Percentiles rank a stretch among this genome's conserved stretches.
phyloP scores from a whole-genome alignment of 148 eudicot genomes.

The Rheum nobile region DNA sequence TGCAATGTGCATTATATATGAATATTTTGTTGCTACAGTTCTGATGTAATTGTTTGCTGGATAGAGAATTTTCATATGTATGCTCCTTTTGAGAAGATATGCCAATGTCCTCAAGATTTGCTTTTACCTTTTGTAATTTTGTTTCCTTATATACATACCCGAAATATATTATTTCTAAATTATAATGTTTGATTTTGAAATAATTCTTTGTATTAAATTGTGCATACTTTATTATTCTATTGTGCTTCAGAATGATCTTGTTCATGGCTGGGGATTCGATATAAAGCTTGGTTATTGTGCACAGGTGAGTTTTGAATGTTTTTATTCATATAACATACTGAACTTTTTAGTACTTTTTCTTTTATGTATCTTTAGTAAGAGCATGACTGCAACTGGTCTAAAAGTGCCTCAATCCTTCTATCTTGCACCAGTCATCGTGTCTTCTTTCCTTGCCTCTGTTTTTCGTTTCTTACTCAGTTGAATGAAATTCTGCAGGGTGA shows the following conservation, averaged over 20 bases:
- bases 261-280: slow-evolving; percentile 99
- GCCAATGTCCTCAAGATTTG: background rate
- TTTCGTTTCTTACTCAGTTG: background rate
- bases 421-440: background rate
- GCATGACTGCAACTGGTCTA: background rate
- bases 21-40: background rate
- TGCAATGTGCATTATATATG: background rate
- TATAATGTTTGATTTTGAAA: background rate
- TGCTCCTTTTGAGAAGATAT: background rate
- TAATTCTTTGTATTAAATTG: background rate
- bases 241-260: slow-evolving; percentile 85
- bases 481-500: slow-evolving; percentile 45
- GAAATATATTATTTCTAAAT: background rate
- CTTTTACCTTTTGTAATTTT: too few species aligned
- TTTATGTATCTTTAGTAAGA: background rate
- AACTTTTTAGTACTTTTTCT: background rate
- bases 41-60: background rate
- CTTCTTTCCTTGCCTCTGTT: background rate
- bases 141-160: background rate
- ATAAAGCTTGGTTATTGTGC: slow-evolving; percentile 99
- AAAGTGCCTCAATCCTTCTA: background rate
- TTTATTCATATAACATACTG: background rate
- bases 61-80: background rate
- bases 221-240: background rate
- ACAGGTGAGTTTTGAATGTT: slow-evolving; percentile 43